These are phyloP conservation scores for Verticillium zaregamsianum DNA, from an alignment of 2,329 filamentous ascomycete genomes.

Conservation along the genomic window DNA sequence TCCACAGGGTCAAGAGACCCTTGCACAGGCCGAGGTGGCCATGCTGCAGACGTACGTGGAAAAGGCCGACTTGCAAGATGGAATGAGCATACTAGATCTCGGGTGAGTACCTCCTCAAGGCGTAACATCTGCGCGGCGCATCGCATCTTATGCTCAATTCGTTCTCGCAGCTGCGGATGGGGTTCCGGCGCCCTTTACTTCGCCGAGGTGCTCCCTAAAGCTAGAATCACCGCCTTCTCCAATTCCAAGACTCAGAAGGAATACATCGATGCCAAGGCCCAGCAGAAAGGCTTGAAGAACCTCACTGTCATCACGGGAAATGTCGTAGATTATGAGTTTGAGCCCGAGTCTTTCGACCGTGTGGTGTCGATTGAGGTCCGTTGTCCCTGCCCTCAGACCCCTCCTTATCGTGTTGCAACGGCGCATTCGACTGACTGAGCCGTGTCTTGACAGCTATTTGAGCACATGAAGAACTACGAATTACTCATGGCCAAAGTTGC, in stretches of 20 bases:
- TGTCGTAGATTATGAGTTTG: constrained; percentile 62
- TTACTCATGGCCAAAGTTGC: constrained; percentile 60
- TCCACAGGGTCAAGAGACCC: constrained; percentile 55
- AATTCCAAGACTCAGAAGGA: constrained; percentile 66
- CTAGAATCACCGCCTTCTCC: constrained; percentile 62
- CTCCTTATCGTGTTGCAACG: neutral
- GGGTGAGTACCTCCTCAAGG: constrained; percentile 36
- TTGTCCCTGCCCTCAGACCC: neutral
- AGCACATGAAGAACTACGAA: constrained; percentile 75
- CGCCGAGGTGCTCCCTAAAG: constrained; percentile 59
- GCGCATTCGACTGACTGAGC: no score
- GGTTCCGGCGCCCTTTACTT: constrained; percentile 62
- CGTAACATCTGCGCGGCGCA: neutral
- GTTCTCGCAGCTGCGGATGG: constrained; percentile 57
- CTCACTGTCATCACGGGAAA: constrained; percentile 63
- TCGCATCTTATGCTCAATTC: constrained; percentile 3
- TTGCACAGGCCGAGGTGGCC: constrained; percentile 61
- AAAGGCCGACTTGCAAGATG: constrained; percentile 54
- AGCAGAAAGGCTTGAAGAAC: constrained; percentile 53
- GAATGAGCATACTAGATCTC: constrained; percentile 58
- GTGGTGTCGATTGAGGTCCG: constrained; percentile 59
- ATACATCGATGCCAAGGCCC: constrained; percentile 59
- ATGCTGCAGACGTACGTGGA: constrained; percentile 63
- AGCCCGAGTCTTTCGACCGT: constrained; percentile 53
- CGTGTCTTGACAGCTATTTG: constrained; percentile 50